phyloP scores from a whole-genome alignment of 345 rosid genomes.

The Camelina laxa region DNA sequence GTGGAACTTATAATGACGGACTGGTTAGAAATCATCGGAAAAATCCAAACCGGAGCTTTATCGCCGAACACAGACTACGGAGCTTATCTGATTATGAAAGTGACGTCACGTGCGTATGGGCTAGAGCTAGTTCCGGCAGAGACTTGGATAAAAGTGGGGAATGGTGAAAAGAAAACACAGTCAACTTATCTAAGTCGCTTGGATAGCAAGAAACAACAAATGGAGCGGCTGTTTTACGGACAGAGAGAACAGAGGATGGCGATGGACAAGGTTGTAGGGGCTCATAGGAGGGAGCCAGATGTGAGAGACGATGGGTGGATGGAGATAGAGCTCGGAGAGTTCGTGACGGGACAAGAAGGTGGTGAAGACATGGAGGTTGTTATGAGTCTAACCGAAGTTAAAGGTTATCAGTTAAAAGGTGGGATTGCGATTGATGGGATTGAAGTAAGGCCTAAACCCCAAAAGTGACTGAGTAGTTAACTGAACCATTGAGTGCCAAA shows the following conservation, averaged over 20 bases:
- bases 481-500: slow-evolving; percentile 3
- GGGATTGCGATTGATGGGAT: slow-evolving; percentile 77
- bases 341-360: slow-evolving; percentile 44
- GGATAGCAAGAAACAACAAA: slow-evolving; percentile 42
- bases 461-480: not conserved
- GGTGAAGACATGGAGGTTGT: slow-evolving; percentile 42
- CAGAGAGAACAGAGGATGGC: slow-evolving; percentile 31
- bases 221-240: slow-evolving; percentile 32
- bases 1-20: slow-evolving; percentile 48
- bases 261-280: not conserved
- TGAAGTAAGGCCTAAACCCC: slow-evolving; percentile 67
- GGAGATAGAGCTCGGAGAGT: slow-evolving; percentile 81
- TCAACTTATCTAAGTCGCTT: slow-evolving; percentile 34
- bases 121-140: slow-evolving; percentile 57
- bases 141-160: slow-evolving; percentile 44
- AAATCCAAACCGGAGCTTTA: slow-evolving; percentile 41
- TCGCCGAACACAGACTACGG: slow-evolving; percentile 58
- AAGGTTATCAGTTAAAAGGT: slow-evolving; percentile 75
- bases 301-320: slow-evolving; percentile 69
- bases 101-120: slow-evolving; percentile 52
- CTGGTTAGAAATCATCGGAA: slow-evolving; percentile 56
- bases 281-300: slow-evolving; percentile 30
- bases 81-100: slow-evolving; percentile 55
- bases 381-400: slow-evolving; percentile 73
- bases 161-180: not conserved